These are phyloP conservation scores for Dactylellina sp. DNA, from an alignment of 2,329 filamentous ascomycete species.

Conservation along the genomic window DNA sequence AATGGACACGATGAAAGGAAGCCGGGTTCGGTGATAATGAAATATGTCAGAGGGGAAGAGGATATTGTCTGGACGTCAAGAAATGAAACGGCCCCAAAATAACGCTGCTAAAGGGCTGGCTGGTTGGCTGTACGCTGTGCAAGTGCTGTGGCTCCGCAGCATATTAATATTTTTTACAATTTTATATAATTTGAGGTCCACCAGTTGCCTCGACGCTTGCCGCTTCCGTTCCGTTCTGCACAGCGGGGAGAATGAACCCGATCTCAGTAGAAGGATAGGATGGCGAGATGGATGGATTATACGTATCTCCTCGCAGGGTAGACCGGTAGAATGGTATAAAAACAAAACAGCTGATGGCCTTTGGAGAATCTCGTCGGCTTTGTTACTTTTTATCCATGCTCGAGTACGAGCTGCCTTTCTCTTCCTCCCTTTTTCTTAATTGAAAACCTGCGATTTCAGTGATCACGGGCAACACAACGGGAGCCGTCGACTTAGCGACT, in stretches of 20 bases:
- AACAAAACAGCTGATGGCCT: not conserved
- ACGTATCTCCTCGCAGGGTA: constrained; percentile 1
- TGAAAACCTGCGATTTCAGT: too few species aligned
- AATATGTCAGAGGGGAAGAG: constrained; percentile 4
- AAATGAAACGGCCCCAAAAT: constrained; percentile 22
- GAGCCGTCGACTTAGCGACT: constrained; percentile 43
- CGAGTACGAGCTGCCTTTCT: not conserved
- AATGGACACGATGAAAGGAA: constrained; percentile 31
- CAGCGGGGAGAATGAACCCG: too few species aligned
- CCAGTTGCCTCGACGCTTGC: too few species aligned
- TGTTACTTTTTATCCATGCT: constrained; percentile 24
- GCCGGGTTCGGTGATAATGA: not conserved
- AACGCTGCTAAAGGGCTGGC: not conserved
- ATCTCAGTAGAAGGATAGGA: too few species aligned
- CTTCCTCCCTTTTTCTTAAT: too few species aligned
- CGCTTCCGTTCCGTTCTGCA: too few species aligned
- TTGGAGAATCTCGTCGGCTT: constrained; percentile 23
- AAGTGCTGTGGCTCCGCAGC: constrained; percentile 24
- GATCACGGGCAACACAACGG: constrained; percentile 53
- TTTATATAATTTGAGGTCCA: not conserved
- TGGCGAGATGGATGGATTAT: constrained; percentile 11
- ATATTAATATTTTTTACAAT: not conserved
- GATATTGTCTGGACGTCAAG: constrained; percentile 25
- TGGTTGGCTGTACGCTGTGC: not conserved
- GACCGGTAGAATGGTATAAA: constrained; percentile 9